Evolutionary conservation across 2,329 filamentous ascomycete species (phyloP).

Genomic region (Plenodomus lindquistii): DNA sequence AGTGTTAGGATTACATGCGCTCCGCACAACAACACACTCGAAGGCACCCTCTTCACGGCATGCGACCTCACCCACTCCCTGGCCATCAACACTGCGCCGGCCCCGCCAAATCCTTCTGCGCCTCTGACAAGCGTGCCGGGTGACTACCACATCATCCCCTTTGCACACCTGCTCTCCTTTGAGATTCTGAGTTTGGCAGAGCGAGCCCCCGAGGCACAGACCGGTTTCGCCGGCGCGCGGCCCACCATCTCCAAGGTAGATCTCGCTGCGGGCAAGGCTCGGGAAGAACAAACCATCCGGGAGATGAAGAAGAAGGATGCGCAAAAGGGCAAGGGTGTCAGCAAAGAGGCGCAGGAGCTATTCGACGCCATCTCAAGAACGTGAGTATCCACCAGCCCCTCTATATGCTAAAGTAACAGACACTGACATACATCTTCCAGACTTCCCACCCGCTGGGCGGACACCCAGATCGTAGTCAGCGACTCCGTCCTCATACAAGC

Average conservation of each 20-base stretch:
- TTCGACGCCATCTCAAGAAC: slow-evolving; percentile 65
- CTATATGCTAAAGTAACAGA: neutral
- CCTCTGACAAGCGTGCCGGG: slow-evolving; percentile 48
- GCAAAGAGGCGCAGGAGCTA: slow-evolving; percentile 64
- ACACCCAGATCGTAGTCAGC: slow-evolving; percentile 61
- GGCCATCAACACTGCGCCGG: slow-evolving; percentile 60
- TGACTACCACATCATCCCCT: slow-evolving; percentile 64
- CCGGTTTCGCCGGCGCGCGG: slow-evolving; percentile 50
- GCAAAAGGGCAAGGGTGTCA: slow-evolving; percentile 64
- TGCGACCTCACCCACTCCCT: slow-evolving; percentile 64
- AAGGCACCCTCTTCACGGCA: slow-evolving; percentile 66
- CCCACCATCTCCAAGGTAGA: slow-evolving; percentile 58
- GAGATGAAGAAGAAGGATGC: slow-evolving; percentile 61
- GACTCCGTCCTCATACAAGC: slow-evolving; percentile 62
- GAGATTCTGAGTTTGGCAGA: slow-evolving; percentile 53
- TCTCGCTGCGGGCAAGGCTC: slow-evolving; percentile 56
- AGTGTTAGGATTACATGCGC: slow-evolving; percentile 64
- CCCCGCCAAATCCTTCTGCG: slow-evolving; percentile 49
- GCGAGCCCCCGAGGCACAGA: slow-evolving; percentile 38
- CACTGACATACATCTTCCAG: slow-evolving; percentile 26
- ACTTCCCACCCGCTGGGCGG: slow-evolving; percentile 63
- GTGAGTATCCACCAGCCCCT: slow-evolving; percentile 37
- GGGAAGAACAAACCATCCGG: slow-evolving; percentile 60
- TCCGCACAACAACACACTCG: slow-evolving; percentile 56
- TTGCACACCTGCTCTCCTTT: slow-evolving; percentile 62